These are phyloP conservation scores for Aphanomyces euteiches DNA, from an alignment of 352 stramenopile genomes.

Conservation along the genomic window DNA sequence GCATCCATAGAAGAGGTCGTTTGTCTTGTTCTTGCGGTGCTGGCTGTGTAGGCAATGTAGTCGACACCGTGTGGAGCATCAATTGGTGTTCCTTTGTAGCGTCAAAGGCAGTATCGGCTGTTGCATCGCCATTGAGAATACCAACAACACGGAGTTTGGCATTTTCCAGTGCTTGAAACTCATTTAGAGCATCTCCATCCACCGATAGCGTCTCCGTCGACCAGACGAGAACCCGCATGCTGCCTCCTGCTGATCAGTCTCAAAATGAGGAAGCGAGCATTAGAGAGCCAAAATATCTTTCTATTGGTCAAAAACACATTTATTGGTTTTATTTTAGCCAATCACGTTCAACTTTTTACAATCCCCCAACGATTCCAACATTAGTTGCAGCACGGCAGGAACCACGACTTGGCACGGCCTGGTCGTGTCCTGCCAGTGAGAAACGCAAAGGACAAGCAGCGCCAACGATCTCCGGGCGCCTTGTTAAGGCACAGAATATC, in stretches of 20 bases:
- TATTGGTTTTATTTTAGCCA: constrained; percentile 10
- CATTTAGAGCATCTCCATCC: background rate
- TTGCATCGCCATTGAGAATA: constrained; percentile 9
- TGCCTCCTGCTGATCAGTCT: background rate
- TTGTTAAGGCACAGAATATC: no score
- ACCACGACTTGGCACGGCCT: no score
- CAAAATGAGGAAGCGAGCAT: no score
- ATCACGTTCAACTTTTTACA: background rate
- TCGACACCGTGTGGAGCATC: constrained; percentile 18
- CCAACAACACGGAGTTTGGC: constrained; percentile 9
- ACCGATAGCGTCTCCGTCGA: background rate
- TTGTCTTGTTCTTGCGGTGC: background rate
- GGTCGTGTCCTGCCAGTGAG: no score
- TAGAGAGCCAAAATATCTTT: background rate
- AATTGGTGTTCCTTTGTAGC: constrained; percentile 16
- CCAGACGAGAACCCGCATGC: constrained; percentile 17
- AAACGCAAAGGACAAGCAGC: no score
- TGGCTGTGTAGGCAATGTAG: background rate
- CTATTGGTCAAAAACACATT: constrained; percentile 15
- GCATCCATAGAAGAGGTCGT: background rate
- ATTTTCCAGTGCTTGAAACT: background rate
- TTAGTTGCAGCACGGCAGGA: no score
- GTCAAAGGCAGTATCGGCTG: constrained; percentile 9
- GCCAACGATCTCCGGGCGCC: no score
- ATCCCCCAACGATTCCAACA: background rate